Base-by-base conservation (phyloP, 768 basidiomycete genomes). In the Boletus pseudopeckii region DNA sequence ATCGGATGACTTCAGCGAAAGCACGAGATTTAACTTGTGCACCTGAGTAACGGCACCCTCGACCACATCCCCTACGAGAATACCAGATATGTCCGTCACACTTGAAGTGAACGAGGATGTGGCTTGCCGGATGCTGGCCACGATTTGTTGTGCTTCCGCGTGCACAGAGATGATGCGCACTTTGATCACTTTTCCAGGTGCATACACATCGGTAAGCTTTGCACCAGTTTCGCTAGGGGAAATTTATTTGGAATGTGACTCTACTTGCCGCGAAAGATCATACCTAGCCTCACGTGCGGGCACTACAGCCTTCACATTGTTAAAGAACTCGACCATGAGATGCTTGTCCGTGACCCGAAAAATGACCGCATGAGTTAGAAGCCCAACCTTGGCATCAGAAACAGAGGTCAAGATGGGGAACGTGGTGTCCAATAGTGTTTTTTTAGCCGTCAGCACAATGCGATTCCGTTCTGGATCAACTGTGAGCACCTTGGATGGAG, bases 251-350 rank as follows among this genome's bases (percentile, higher is more conserved):
- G 14, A 50, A 36, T 47, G 24, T 39, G 36, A 40, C 14, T 30
- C 32, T 11, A 33, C 17, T n/a, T 32, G 33, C 26, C 11, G 41
- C n/a, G 36, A 62, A 30, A 41, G 6, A 28, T 59, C 78, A 40
- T 71, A 93, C 92, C 87, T 90, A 11, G 87, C 83, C 75, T 98
- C 97, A 48, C 79, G 83, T 9, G 79, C 71, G 4, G 93, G 90
- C 2, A 99, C 80, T 39, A 86, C 74, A 1, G 90, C 97, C 62
- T 90, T 87, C 52, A 95, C 59, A 50, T 89, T 88, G 57, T 93
- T 95, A 67, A 88, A 99, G 61, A 97, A 90, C 65, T 97, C 94
- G 28, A 98, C 84, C 59, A 92, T 74, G 43, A 95, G 73, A 55
- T 84, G 78, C 65, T 87, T 94, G 15, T 91, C 88, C 33, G 83